A percentile compares a stretch with the other conserved stretches of the same genome.
phyloP scores from a whole-genome alignment of 768 basidiomycete genomes.

The Calocybe gangraenosa region DNA sequence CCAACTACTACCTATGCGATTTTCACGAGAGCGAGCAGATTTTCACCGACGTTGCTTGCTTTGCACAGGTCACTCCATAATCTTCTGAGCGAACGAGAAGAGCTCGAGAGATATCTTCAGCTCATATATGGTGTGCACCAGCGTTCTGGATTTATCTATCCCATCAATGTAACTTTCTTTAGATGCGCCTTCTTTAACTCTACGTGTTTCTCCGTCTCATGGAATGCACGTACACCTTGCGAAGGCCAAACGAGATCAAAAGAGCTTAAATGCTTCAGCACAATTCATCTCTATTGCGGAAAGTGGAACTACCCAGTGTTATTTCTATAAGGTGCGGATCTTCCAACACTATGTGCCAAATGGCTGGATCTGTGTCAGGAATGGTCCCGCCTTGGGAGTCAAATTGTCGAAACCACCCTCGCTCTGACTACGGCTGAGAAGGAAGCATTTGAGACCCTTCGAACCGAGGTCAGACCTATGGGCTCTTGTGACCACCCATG shows the following conservation, averaged over 20 bases:
- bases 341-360: background rate
- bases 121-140: conserved; percentile 44
- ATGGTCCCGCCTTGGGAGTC: conserved; percentile 73
- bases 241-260: conserved; percentile 58
- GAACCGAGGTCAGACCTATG: conserved; percentile 44
- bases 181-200: conserved; percentile 72
- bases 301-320: conserved; percentile 62
- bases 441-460: conserved; percentile 65
- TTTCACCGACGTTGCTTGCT: conserved; percentile 46
- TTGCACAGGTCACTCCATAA: conserved; percentile 47
- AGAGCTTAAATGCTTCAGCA: conserved; percentile 39
- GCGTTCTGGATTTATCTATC: background rate
- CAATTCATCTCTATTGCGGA: conserved; percentile 59
- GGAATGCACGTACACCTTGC: conserved; percentile 76
- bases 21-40: conserved; percentile 37
- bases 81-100: conserved; percentile 41
- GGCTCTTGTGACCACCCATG: background rate
- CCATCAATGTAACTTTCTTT: background rate
- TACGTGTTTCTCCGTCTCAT: conserved; percentile 62
- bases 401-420: conserved; percentile 53
- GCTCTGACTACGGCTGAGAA: conserved; percentile 59
- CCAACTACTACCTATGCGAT: background rate
- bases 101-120: conserved; percentile 54
- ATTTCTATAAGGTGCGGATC: conserved; percentile 55
- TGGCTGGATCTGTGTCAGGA: conserved; percentile 35